A percentile compares a stretch with the other conserved stretches of the same genome.
These are phyloP conservation scores for Hura crepitans DNA, from an alignment of 441 rosid genomes.

Conservation along the genomic window DNA sequence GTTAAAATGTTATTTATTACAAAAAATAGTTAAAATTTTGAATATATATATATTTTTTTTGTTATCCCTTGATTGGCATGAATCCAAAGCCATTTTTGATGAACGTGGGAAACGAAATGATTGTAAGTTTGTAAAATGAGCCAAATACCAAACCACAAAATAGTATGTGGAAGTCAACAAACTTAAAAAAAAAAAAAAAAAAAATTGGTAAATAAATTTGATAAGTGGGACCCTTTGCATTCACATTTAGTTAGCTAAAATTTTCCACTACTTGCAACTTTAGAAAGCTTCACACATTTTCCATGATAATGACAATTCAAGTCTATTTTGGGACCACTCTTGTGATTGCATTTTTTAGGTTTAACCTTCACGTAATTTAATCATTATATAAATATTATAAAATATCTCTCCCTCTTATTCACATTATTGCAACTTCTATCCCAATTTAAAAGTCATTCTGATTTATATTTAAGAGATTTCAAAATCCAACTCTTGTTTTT, in stretches of 20 bases:
- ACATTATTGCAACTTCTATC: too few relatives aligned
- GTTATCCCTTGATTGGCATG: too few relatives aligned
- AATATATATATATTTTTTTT: too few relatives aligned
- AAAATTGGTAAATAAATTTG: background rate
- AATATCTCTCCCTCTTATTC: too few relatives aligned
- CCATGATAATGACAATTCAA: conserved; percentile 36
- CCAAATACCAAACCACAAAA: too few relatives aligned
- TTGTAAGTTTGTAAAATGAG: too few relatives aligned
- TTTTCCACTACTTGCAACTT: conserved; percentile 27
- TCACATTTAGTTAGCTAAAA: conserved; percentile 26
- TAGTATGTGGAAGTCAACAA: conserved; percentile 13
- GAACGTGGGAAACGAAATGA: background rate
- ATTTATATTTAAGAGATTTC: too few relatives aligned
- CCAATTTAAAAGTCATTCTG: too few relatives aligned
- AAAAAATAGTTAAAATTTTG: too few relatives aligned
- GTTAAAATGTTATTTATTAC: too few relatives aligned
- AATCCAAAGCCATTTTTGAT: background rate
- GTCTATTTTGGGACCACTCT: conserved; percentile 32
- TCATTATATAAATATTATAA: too few relatives aligned
- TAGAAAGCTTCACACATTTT: conserved; percentile 35
- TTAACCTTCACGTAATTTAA: background rate
- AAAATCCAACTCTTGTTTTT: too few relatives aligned
- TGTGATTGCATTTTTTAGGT: background rate
- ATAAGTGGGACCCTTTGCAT: conserved; percentile 19
- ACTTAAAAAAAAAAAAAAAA: background rate